Conservation (phyloP, 768 basidiomycete species). For the Suillus brevipes region DNA sequence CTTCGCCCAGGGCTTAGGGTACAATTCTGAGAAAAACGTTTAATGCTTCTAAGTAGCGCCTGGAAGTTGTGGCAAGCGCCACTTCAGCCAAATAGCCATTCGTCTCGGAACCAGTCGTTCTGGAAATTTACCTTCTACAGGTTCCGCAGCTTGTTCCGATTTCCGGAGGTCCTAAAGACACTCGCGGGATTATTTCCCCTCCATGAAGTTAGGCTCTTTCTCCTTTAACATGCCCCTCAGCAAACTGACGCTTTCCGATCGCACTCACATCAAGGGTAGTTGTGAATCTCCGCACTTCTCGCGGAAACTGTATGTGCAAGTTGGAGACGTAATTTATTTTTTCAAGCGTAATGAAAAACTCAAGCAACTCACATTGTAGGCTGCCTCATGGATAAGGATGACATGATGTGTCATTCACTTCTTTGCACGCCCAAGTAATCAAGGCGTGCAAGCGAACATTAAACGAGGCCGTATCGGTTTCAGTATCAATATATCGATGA, state of each 20-base stretch:
- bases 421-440: background rate
- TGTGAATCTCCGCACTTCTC: background rate
- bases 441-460: background rate
- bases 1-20: background rate
- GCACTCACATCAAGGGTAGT: background rate
- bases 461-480: background rate
- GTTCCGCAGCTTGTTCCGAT: background rate
- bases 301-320: background rate
- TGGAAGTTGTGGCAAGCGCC: background rate
- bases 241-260: background rate
- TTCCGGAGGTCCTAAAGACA: background rate
- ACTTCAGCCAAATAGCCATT: background rate
- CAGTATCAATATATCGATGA: background rate
- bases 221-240: background rate
- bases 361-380: background rate
- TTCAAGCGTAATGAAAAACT: background rate
- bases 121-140: background rate
- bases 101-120: background rate
- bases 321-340: background rate
- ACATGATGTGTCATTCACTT: background rate
- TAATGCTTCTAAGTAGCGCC: background rate
- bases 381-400: background rate
- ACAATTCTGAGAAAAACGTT: background rate
- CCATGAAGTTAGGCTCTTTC: background rate
- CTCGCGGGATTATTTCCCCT: background rate